Evolutionary conservation across 1,284 basidiomycete species (phyloP), one percentile per base, ranked within the genome.

Genomic region (Papiliotrema laurentii): DNA sequence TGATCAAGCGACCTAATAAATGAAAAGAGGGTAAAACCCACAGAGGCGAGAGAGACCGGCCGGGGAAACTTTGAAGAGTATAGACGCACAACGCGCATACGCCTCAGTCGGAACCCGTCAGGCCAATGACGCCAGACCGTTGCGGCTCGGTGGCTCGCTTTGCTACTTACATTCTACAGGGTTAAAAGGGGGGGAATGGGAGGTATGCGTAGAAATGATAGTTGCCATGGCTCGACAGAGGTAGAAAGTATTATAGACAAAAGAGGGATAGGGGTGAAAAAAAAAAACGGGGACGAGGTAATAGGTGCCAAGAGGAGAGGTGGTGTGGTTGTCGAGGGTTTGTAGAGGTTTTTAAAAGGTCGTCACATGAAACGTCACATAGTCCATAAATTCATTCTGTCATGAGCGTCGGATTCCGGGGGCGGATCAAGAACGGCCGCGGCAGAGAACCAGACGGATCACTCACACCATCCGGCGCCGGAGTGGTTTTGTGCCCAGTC

Each of bases 401-500:
- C 30, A 31, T 31, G 10, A 31, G 30, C 30, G 10, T 10, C 16
- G 30, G 10, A 9, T 31, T 31, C 10, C 30, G 10, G 30, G 9
- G 16, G 16, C 16, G 30, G 10, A 10, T n/a, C n/a, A n/a, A n/a
- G n/a, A n/a, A n/a, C n/a, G n/a, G n/a, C n/a, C n/a, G n/a, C n/a
- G n/a, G n/a, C n/a, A n/a, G n/a, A n/a, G n/a, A n/a, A n/a, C n/a
- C n/a, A n/a, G n/a, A n/a, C 5, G 37, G 14, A 5, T 22, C 10
- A 28, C 40, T 42, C 26, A 42, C 40, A 42, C 40, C 40, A 47
- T 18, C 22, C 16, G 7, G 56, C 43, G 13, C 51, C 47, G 19
- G 61, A 56, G 56, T 69, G 46, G 53, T 47, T 68, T 42, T 59
- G 57, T 13, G 77, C 77, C 77, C 78, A 79, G 59, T 79, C 76